Evolutionary conservation across 2,329 filamentous ascomycete genomes (phyloP), one percentile per base, ranked within the genome.

Genomic region (Ophiostoma novo-ulmi): DNA sequence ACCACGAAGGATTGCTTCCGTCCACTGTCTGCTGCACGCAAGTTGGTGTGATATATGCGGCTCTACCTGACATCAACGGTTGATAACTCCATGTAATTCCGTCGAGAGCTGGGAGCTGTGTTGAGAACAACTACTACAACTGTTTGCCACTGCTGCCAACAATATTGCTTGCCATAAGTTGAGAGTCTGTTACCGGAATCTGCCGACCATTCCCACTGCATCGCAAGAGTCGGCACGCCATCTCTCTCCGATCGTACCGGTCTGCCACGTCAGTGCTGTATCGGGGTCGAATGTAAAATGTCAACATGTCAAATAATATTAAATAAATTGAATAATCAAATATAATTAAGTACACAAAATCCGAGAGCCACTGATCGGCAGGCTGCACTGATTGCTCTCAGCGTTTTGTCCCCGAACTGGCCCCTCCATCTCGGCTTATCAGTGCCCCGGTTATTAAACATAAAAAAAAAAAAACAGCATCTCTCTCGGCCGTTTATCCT

Each of bases 371-470:
- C 17, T 36, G 58, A 35, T 63, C 17, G 35, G 35, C 63, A 39
- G 63, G 63, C 63, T 63, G 58, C 58, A 65, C 35, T 31, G 63
- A 65, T 38, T 38, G 63, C 61, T 35, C 22, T 26, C 26, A 17
- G n/a, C 58, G 17, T 48, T 17, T 5, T 48, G 17, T 10, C 36
- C 36, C 36, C 36, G 36, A 38, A 31, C 61, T 22, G 48, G n/a
- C n/a, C 31, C 35, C 22, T 26, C 26, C 17, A n/a, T 48, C 44
- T 48, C 44, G 44, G 44, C 44, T n/a, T 20, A 48, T 48, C 44
- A 48, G 44, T 5, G 44, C 44, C 41, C 44, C 44, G 44, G 20
- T 48, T 48, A 48, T 48, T 48, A 48, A 48, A 48, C 41, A 48
- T 39, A 20, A n/a, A 6, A 20, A 17, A 8, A n/a, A 8, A 14